Evolutionary conservation across 192 early-diverging fungal genomes (phyloP), one percentile per base, ranked within the genome.

Genomic region (Entomortierella beljakovae): DNA sequence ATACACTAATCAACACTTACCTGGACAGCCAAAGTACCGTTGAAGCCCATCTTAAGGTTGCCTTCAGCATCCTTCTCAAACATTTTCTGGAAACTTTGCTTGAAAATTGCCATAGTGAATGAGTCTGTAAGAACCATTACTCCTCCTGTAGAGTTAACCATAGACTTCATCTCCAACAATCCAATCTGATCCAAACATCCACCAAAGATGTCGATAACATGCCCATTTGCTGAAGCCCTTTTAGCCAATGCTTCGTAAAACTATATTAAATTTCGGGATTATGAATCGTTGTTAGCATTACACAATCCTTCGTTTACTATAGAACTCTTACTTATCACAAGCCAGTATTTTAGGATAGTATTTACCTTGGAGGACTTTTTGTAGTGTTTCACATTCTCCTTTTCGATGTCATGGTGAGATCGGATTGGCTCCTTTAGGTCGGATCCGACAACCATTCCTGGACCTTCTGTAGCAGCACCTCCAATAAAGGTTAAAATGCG

Each of bases 171-270:
- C 75, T 99, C 98, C 62, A 96, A 90, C 65, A 98, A 80, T 22
- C 98, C 98, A 66, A 99, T 90, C 75, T 99, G 98, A 81, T 99
- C 97, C 76, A 97, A 83, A 63, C 96, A 98, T n/a, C 97, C 98
- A 23, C 92, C 95, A 87, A 98, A 99, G 31, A 99, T 94, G 84
- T 99, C 98, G 37, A 99, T 87, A 11, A 94, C 90, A 62, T 98
- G 93, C 2, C 97, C 95, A 37, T 96, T 93, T 35, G 91, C 88
- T 15, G 98, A 88, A 18, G 92, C 87, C 37, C 98, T 92, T 83
- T 93, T 94, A 2, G 96, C 92, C 51, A 99, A 70, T 1, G 66
- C 83, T 68, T 99, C 96, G 70, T 98, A 99, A 80, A 94, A 98
- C 96, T 93, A 68, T 10, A 28, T 13, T 32, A 28, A 20, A 33